phyloP scores from a whole-genome alignment of 2,329 filamentous ascomycete species.

The Scopulariopsis brevicaulis region DNA sequence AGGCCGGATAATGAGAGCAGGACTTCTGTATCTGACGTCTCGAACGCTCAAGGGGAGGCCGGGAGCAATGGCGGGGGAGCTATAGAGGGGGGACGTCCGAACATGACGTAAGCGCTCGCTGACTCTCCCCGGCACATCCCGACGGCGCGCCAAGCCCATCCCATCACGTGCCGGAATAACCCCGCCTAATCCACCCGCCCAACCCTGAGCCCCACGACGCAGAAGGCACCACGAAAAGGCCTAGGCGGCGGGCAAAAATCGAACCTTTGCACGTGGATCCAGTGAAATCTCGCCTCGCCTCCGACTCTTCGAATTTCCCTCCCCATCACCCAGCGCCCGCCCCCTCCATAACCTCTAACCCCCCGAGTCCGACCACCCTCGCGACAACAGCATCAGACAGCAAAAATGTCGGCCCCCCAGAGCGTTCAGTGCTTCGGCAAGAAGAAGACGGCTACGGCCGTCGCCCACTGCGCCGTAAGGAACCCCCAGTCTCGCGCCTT shows the following conservation, averaged over 20 bases:
- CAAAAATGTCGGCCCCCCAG: conserved; percentile 67
- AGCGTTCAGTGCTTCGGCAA: conserved; percentile 99
- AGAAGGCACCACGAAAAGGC: conserved; percentile 2
- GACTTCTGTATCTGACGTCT: no score
- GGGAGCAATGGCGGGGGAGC: neutral
- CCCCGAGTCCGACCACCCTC: conserved; percentile 3
- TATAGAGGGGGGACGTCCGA: neutral
- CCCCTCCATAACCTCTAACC: conserved; percentile 5
- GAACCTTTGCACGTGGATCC: neutral
- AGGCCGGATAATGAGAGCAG: no score
- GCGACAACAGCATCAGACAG: conserved; percentile 15
- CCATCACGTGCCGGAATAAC: conserved; percentile 3
- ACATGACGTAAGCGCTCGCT: neutral
- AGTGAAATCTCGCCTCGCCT: conserved; percentile 1
- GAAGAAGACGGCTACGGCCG: conserved; percentile 78
- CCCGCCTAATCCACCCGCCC: neutral
- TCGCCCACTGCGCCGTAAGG: conserved; percentile 65
- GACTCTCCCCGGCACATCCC: neutral
- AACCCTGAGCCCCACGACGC: conserved; percentile 4
- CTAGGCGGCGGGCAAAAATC: conserved; percentile 1
- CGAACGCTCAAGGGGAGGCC: no score
- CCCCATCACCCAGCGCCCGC: conserved; percentile 1
- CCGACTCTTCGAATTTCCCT: conserved; percentile 8
- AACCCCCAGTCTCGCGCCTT: neutral
- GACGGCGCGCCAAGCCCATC: no score